These are phyloP conservation scores for Annona squamosa DNA, from an alignment of 164 flowering plant genomes.

Conservation along the genomic window DNA sequence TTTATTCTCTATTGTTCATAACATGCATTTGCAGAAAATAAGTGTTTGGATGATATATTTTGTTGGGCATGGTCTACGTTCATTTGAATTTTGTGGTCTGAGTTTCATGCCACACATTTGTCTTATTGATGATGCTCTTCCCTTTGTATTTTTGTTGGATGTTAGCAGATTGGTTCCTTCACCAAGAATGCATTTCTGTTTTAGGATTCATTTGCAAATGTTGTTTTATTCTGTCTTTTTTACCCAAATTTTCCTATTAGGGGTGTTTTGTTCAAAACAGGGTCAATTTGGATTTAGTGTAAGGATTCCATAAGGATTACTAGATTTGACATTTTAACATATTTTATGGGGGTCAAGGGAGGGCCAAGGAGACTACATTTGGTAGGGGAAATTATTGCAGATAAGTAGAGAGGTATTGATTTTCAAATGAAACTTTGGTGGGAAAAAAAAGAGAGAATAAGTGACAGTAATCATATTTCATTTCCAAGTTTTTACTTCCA, in stretches of 20 bases:
- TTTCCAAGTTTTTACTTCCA: too few relatives aligned
- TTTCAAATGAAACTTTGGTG: too few relatives aligned
- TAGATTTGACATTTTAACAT: too few relatives aligned
- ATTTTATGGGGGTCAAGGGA: too few relatives aligned
- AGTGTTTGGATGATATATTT: background rate
- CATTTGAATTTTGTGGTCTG: background rate
- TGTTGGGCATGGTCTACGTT: background rate
- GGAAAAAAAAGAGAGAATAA: too few relatives aligned
- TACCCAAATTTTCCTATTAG: background rate
- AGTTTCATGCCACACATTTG: background rate
- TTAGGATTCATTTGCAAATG: background rate
- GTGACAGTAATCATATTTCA: too few relatives aligned
- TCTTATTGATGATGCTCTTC: background rate
- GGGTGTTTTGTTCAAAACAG: too few relatives aligned
- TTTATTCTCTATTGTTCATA: background rate
- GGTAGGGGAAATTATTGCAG: too few relatives aligned
- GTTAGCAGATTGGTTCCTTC: background rate
- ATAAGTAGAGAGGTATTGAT: too few relatives aligned
- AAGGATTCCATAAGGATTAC: too few relatives aligned
- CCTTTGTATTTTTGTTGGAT: background rate
- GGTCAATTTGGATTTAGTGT: too few relatives aligned
- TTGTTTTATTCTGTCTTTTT: background rate
- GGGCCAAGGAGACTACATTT: too few relatives aligned
- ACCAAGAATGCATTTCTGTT: background rate
- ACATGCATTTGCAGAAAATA: background rate